Evolutionary conservation across 106 monocot genomes (phyloP), one percentile per base, ranked within the genome.

Genomic region (Apostasia ramifera): DNA sequence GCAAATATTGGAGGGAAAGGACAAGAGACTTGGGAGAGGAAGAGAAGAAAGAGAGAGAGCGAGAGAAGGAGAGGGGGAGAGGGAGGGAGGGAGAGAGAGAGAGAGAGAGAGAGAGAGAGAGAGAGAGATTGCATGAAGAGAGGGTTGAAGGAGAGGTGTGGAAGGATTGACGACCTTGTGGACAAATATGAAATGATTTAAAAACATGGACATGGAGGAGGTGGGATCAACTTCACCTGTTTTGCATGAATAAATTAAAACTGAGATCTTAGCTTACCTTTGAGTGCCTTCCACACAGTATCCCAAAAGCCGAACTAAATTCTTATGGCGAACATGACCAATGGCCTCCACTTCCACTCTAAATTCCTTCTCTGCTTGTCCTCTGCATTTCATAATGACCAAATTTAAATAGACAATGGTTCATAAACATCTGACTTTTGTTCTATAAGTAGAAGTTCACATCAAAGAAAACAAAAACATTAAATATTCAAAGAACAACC

Each of bases 331-430:
- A 47, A 95, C 95, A 80, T 95, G 91, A 62, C 95, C 95, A 74
- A 95, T 95, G 63, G 95, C 95, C 64, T 95, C 95, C 68, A 95
- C 95, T 77, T 95, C 95, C 13, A 91, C 95, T 68, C 95, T 81
- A 63, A 95, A 95, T 81, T 95, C 95, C 63, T 91, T 91, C 71
- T 95, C 95, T 47, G 95, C 95, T 74, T 95, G 95, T 42, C 95
- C 95, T 57, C 95, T 95, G 66, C 4, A 69, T 57, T 9, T 38
- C 44, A 70, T 42, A 61, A 56, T 55, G 8, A 12, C 8, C 9
- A 43, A 5, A 62, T 43, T 3, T 62, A 44, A 62, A 13, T 1
- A 62, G 10, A 59, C 11, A 62, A 62, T 10, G 42, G 44, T 44
- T 5, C 44, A 44, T 11, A 44, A 6, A 12, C 62, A 43, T 11